Conservation (phyloP, 2,329 filamentous ascomycete species). For the Talaromyces sp. region DNA sequence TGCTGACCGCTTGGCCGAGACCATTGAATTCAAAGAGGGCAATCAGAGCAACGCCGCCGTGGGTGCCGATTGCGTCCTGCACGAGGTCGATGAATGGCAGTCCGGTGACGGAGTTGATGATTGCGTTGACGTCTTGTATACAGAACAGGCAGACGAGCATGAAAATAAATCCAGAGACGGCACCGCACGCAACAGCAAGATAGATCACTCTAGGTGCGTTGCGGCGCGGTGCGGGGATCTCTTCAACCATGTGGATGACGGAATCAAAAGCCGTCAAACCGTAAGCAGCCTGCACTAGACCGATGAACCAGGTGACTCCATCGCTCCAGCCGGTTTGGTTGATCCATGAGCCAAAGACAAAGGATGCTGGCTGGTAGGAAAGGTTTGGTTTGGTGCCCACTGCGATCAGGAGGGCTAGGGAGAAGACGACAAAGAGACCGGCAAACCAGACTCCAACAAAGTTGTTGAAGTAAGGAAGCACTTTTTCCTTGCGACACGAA, state of each 20-base stretch:
- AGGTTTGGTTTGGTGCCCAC: slow-evolving; percentile 44
- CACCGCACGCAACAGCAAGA: slow-evolving; percentile 46
- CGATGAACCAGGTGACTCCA: slow-evolving; percentile 55
- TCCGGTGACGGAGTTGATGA: slow-evolving; percentile 42
- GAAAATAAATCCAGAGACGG: slow-evolving; percentile 51
- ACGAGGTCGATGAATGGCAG: slow-evolving; percentile 59
- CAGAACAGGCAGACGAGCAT: slow-evolving; percentile 53
- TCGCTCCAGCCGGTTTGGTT: slow-evolving; percentile 50
- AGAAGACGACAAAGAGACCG: slow-evolving; percentile 49
- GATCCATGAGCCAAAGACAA: slow-evolving; percentile 51
- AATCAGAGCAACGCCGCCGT: slow-evolving; percentile 43
- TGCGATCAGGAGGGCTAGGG: slow-evolving; percentile 47
- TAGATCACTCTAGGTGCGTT: slow-evolving; percentile 50
- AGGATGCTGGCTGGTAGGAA: slow-evolving; percentile 44
- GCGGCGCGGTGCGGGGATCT: slow-evolving; percentile 42
- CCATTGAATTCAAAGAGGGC: slow-evolving; percentile 49
- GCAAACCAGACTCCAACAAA: slow-evolving; percentile 51
- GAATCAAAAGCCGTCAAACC: slow-evolving; percentile 55
- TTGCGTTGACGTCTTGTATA: slow-evolving; percentile 43
- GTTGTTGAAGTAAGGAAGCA: slow-evolving; percentile 52
- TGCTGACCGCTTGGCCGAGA: slow-evolving; percentile 45
- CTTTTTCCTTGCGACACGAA: slow-evolving; percentile 45
- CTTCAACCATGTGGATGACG: slow-evolving; percentile 51
- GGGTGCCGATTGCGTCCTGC: slow-evolving; percentile 47
- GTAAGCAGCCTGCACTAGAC: slow-evolving; percentile 53